Evolutionary conservation across 768 basidiomycete genomes (phyloP).

Genomic region (Serendipita sp.): DNA sequence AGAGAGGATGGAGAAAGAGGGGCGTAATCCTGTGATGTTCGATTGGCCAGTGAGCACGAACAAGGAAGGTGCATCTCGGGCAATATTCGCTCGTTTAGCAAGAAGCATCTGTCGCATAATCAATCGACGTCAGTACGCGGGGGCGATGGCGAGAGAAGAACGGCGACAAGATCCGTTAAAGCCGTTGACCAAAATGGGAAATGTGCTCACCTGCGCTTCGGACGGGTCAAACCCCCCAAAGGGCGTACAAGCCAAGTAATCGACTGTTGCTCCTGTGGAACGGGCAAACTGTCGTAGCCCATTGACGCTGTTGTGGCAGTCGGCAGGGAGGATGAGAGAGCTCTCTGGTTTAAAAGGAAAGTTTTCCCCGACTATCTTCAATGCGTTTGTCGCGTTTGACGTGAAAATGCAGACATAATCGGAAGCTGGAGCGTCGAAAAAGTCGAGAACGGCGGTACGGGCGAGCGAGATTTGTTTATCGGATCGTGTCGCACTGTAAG

Average conservation of each 20-base stretch:
- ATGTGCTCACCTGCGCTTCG: slow-evolving; percentile 37
- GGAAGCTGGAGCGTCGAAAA: slow-evolving; percentile 58
- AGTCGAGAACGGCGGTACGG: slow-evolving; percentile 52
- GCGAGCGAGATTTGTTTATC: slow-evolving; percentile 51
- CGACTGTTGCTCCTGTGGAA: slow-evolving; percentile 35
- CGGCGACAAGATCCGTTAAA: not conserved
- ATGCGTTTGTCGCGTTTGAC: slow-evolving; percentile 57
- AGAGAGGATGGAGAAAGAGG: slow-evolving; percentile 42
- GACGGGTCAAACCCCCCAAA: slow-evolving; percentile 47
- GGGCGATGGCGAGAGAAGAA: not conserved
- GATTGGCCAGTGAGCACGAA: slow-evolving; percentile 60
- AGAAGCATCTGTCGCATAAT: not conserved
- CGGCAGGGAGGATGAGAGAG: slow-evolving; percentile 48
- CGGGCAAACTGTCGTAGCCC: slow-evolving; percentile 61
- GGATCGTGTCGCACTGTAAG: slow-evolving; percentile 50
- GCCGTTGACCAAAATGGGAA: not conserved
- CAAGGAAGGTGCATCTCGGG: slow-evolving; percentile 31
- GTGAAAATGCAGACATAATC: slow-evolving; percentile 68
- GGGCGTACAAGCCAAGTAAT: slow-evolving; percentile 47
- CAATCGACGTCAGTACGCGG: not conserved
- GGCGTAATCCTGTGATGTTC: slow-evolving; percentile 19
- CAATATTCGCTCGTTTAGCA: slow-evolving; percentile 12
- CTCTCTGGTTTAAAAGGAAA: slow-evolving; percentile 51
- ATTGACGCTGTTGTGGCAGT: slow-evolving; percentile 75
- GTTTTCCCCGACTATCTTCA: slow-evolving; percentile 70